Evolutionary conservation across 768 basidiomycete genomes (phyloP), one percentile per base, ranked within the genome.

Genomic region (Suillus tomentosus): DNA sequence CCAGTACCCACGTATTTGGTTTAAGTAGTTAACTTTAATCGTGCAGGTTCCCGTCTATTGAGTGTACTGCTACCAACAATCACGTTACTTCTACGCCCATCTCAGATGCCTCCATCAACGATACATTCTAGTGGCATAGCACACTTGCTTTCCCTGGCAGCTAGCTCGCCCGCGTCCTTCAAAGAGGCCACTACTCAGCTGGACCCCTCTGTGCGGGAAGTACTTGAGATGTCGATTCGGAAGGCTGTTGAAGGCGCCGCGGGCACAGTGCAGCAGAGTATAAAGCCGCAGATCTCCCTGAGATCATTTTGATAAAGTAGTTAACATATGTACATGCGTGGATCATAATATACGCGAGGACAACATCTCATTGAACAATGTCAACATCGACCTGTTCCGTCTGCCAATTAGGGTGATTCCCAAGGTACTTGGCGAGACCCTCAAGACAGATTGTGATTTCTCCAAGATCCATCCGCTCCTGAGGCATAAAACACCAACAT

Each of bases 161-260:
- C 90, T 0, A 76, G 83, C 0, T 85, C 88, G 3, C 91, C 96
- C 0, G 72, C 78, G 5, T 84, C 90, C 14, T 98, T 98, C 84
- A 94, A 92, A 73, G 92, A 94, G 53, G 93, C 91, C 1, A 89
- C 92, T 3, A 82, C 79, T 10, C 86, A 83, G 56, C 80, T 98
- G 24, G 87, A 89, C 36, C 72, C 80, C 8, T 74, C 80, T 0
- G 81, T 81, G 7, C 79, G 87, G 53, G 87, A 88, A 56, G 76
- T 84, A 27, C 74, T 98, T 60, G 96, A 98, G 73, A 81, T 83
- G 51, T 89, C 91, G 1, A 85, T 97, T 58, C 84, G 95, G 65
- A 87, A 88, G 61, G 88, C 89, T 5, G 83, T 96, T 0, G 86
- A 85, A 37, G 82, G 84, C 5, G 71, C 73, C 15, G 73, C 77